Conservation (phyloP, 805 yeast species). For the Starmerella scarabaei region DNA sequence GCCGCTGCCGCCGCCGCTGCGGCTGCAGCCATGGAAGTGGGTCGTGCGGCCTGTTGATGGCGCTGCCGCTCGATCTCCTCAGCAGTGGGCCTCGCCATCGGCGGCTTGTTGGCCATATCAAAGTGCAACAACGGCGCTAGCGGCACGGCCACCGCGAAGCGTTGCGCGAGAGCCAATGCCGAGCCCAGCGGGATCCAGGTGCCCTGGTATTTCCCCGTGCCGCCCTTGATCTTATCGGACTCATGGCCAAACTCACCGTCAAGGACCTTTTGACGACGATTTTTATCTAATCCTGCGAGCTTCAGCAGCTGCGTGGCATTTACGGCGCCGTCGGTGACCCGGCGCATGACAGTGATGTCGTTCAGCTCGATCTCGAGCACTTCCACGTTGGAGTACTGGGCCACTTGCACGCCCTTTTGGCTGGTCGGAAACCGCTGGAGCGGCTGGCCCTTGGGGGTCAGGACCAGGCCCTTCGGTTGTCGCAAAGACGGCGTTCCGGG, state of each 20-base stretch:
- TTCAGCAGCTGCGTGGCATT: slow-evolving; percentile 63
- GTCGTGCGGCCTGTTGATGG: slow-evolving; percentile 20
- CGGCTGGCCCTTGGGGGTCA: slow-evolving; percentile 15
- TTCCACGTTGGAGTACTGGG: slow-evolving; percentile 51
- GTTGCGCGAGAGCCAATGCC: slow-evolving; percentile 45
- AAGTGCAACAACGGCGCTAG: slow-evolving; percentile 39
- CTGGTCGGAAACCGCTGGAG: slow-evolving; percentile 10
- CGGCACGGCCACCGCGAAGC: slow-evolving; percentile 44
- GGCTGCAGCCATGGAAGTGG: too few species aligned
- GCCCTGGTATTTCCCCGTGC: slow-evolving; percentile 63
- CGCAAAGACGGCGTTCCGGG: not conserved
- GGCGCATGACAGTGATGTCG: slow-evolving; percentile 54
- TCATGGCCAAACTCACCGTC: slow-evolving; percentile 53
- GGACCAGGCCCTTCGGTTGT: too few species aligned
- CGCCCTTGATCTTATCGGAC: slow-evolving; percentile 62
- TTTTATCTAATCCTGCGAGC: slow-evolving; percentile 54
- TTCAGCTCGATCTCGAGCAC: slow-evolving; percentile 47
- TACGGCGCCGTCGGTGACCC: slow-evolving; percentile 49
- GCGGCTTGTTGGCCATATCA: slow-evolving; percentile 30
- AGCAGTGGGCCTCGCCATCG: slow-evolving; percentile 36
- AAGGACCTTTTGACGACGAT: slow-evolving; percentile 47
- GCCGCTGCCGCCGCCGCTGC: slow-evolving; percentile 1
- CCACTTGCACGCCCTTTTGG: slow-evolving; percentile 34
- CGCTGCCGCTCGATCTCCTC: slow-evolving; percentile 35
- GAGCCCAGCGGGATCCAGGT: slow-evolving; percentile 52